Evolutionary conservation across 2,329 filamentous ascomycete genomes (phyloP).

Genomic region (Juglanconis juglandina): DNA sequence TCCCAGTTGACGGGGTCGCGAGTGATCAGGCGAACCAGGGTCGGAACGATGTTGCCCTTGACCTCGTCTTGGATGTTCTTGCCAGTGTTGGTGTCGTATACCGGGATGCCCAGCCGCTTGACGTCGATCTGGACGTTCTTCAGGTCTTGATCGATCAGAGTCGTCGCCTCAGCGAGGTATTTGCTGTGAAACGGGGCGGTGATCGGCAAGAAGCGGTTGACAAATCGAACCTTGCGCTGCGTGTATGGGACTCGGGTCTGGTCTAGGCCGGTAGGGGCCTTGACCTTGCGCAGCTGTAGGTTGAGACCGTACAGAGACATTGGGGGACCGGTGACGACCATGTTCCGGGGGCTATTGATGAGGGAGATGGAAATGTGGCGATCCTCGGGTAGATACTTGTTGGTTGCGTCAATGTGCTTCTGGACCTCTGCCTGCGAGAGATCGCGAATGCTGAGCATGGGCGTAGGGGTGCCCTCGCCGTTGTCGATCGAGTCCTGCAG

Average conservation of each 20-base stretch:
- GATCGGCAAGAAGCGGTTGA: slow-evolving; percentile 95
- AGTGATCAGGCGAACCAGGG: slow-evolving; percentile 88
- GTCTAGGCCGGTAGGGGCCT: slow-evolving; percentile 94
- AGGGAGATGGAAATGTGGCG: slow-evolving; percentile 93
- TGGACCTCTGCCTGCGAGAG: slow-evolving; percentile 84
- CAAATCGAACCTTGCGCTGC: slow-evolving; percentile 92
- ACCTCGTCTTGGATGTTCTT: slow-evolving; percentile 72
- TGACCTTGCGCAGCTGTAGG: slow-evolving; percentile 90
- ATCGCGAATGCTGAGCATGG: slow-evolving; percentile 97
- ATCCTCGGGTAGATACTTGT: slow-evolving; percentile 89
- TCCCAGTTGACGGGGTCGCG: slow-evolving; percentile 95
- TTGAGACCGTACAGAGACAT: slow-evolving; percentile 96
- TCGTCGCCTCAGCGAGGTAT: slow-evolving; percentile 78
- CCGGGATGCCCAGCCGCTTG: slow-evolving; percentile 72
- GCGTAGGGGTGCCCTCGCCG: slow-evolving; percentile 91
- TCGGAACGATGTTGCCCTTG: slow-evolving; percentile 76
- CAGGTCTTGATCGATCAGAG: slow-evolving; percentile 81
- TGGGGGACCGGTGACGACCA: slow-evolving; percentile 93
- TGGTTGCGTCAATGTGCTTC: slow-evolving; percentile 94
- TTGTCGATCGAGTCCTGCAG: slow-evolving; percentile 91
- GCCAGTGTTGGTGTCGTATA: slow-evolving; percentile 87
- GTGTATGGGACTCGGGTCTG: slow-evolving; percentile 93
- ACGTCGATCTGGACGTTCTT: slow-evolving; percentile 75
- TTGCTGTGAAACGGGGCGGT: slow-evolving; percentile 98
- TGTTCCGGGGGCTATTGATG: slow-evolving; percentile 93